These are phyloP conservation scores for Cladophialophora carrionii DNA, from an alignment of 2,329 filamentous ascomycete species.

Conservation along the genomic window DNA sequence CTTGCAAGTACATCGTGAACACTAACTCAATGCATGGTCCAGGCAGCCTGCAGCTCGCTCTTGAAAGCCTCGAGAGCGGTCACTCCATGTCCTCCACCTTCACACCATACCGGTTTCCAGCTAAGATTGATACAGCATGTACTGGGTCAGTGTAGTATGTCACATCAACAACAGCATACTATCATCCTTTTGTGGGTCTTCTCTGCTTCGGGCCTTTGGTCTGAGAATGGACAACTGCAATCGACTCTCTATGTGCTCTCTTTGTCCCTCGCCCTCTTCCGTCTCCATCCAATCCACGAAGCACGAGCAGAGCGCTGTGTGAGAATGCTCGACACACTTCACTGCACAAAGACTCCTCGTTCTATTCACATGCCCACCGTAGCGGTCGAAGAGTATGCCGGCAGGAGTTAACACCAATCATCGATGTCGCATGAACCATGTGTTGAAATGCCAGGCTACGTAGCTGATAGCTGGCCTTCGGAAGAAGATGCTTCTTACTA, in stretches of 20 bases:
- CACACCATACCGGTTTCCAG: neutral
- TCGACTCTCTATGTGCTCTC: neutral
- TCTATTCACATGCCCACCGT: neutral
- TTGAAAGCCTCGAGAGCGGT: too few relatives aligned
- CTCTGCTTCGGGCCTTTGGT: neutral
- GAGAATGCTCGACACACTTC: neutral
- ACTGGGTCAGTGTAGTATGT: neutral
- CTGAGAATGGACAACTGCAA: neutral
- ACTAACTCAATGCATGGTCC: slow-evolving; percentile 1
- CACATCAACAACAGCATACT: neutral
- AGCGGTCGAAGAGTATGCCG: neutral
- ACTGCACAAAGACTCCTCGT: neutral
- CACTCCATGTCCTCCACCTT: neutral
- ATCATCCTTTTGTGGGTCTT: neutral
- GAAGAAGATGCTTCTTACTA: neutral
- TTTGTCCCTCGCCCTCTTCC: neutral
- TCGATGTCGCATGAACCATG: slow-evolving; percentile 2
- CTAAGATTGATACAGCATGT: neutral
- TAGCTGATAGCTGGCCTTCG: neutral
- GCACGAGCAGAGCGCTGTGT: neutral
- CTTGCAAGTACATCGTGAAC: neutral
- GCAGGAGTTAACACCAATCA: slow-evolving; percentile 7
- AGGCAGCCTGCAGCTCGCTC: neutral
- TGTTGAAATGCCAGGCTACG: slow-evolving; percentile 1
- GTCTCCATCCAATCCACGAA: neutral